A percentile compares a stretch with the other conserved stretches of the same genome.
phyloP scores from a whole-genome alignment of 2,329 filamentous ascomycete species.

The Ascochyta rabiei region DNA sequence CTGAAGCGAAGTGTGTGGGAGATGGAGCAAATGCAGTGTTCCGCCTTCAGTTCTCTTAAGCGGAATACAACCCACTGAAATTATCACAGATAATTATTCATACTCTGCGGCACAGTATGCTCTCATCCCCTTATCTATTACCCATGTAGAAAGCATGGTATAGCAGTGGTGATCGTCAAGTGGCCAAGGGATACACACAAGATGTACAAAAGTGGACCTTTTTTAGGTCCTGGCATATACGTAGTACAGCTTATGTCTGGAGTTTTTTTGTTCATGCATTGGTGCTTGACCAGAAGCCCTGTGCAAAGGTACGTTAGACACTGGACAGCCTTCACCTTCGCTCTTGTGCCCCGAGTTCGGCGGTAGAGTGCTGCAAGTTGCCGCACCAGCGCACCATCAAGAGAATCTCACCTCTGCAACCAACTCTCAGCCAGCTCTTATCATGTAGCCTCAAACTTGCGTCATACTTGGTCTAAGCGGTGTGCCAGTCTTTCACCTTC shows the following conservation, averaged over 20 bases:
- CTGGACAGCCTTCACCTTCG: not conserved
- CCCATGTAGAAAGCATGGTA: too few species aligned
- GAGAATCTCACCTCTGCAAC: not conserved
- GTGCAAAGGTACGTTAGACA: not conserved
- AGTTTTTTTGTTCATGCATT: not conserved
- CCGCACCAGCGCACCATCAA: not conserved
- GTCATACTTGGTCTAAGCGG: not conserved
- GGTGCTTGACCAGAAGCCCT: not conserved
- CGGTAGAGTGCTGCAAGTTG: not conserved
- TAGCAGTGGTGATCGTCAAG: too few species aligned
- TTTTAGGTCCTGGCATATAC: not conserved
- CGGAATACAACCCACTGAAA: too few species aligned
- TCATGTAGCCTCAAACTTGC: not conserved
- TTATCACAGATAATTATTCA: too few species aligned
- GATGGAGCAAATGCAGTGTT: too few species aligned
- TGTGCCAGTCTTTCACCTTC: constrained; percentile 13
- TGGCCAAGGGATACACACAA: too few species aligned
- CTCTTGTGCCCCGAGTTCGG: too few species aligned
- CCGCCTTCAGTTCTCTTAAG: too few species aligned
- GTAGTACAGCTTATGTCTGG: not conserved
- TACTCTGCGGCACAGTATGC: too few species aligned
- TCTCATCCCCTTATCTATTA: too few species aligned
- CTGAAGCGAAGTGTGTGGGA: too few species aligned
- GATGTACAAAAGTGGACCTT: too few species aligned
- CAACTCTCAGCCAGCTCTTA: accelerated